Percentiles rank a stretch among this genome's conserved stretches.
Conservation (phyloP, 106 monocot genomes). For the Dioscorea dumetorum region DNA sequence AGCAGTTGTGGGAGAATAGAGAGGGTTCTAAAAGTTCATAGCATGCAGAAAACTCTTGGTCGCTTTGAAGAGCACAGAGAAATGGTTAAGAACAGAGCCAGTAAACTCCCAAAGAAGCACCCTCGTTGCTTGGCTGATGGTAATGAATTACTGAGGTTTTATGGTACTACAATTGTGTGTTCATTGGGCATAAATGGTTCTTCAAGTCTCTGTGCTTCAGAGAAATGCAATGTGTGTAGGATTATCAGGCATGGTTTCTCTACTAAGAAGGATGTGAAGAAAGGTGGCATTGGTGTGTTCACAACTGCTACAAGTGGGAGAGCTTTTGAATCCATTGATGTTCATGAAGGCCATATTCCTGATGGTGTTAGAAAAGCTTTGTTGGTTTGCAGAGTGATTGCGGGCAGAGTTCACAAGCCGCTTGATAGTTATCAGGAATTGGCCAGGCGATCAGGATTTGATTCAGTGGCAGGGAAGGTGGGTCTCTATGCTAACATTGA, state of each 20-base stretch:
- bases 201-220: conserved; percentile 57
- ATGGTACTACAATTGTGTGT: conserved; percentile 73
- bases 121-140: conserved; percentile 94
- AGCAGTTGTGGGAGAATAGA: conserved; percentile 63
- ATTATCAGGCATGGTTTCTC: conserved; percentile 78
- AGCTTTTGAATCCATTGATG: conserved; percentile 64
- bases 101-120: conserved; percentile 88
- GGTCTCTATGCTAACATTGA: conserved; percentile 77
- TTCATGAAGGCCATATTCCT: conserved; percentile 21
- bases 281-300: conserved; percentile 68
- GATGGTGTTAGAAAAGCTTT: conserved; percentile 44
- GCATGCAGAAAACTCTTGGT: conserved; percentile 78
- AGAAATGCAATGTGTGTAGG: conserved; percentile 62
- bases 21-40: conserved; percentile 84
- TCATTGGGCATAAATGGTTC: conserved; percentile 58
- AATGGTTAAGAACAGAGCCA: conserved; percentile 61
- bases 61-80: conserved; percentile 86
- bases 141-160: conserved; percentile 83
- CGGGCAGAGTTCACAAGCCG: conserved; percentile 83
- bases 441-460: conserved; percentile 35
- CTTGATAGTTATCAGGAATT: conserved; percentile 70
- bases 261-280: conserved; percentile 30
- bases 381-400: conserved; percentile 87
- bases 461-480: conserved; percentile 74
- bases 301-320: conserved; percentile 82